Percentiles rank a stretch among this genome's conserved stretches.
phyloP scores from a whole-genome alignment of 2,329 filamentous ascomycete genomes.

The Parasarocladium wereldwijsianum region DNA sequence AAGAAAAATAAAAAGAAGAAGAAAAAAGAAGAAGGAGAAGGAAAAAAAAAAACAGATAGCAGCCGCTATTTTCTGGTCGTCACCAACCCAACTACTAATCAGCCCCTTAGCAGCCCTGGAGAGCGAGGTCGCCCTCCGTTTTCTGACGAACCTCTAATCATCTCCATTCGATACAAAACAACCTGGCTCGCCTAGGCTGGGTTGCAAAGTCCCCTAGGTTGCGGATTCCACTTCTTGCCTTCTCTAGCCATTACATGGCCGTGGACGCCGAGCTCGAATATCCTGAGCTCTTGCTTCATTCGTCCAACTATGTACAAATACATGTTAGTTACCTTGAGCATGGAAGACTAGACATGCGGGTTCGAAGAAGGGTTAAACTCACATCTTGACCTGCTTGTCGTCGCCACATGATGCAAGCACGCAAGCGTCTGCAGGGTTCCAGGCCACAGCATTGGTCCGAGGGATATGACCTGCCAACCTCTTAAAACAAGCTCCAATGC shows the following conservation, averaged over 20 bases:
- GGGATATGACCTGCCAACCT: slow-evolving; percentile 59
- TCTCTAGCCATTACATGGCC: no score
- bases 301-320: slow-evolving; percentile 12
- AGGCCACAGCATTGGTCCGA: slow-evolving; percentile 76
- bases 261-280: slow-evolving; percentile 3
- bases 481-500: slow-evolving; percentile 61
- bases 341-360: background rate
- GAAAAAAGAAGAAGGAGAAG: background rate
- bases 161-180: no score
- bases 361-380: slow-evolving; percentile 28
- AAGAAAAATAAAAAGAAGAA: background rate
- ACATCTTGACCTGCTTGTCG: slow-evolving; percentile 76
- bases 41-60: background rate
- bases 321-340: background rate
- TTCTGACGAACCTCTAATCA: no score
- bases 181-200: background rate
- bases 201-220: no score
- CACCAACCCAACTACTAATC: background rate
- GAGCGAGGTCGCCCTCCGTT: no score
- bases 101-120: no score
- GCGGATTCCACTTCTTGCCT: no score
- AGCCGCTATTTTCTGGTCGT: background rate
- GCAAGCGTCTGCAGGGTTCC: slow-evolving; percentile 70
- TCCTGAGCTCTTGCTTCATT: slow-evolving; percentile 8
- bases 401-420: slow-evolving; percentile 90